Percentiles rank a stretch among this genome's conserved stretches.
phyloP scores from a whole-genome alignment of 768 basidiomycete species.

The Saitozyma sp. region DNA sequence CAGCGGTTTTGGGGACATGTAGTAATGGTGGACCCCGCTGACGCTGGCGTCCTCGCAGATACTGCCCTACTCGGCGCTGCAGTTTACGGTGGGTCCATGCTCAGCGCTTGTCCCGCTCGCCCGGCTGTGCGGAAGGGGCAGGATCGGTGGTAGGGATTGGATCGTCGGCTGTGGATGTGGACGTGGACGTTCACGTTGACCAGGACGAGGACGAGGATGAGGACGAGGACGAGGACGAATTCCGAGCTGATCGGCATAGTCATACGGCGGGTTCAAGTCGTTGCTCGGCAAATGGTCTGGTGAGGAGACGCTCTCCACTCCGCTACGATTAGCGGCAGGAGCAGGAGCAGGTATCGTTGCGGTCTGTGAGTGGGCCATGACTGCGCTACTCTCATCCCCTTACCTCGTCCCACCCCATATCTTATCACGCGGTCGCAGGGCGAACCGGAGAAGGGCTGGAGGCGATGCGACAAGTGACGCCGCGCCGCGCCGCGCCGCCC shows the following conservation, averaged over 20 bases:
- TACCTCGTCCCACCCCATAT: too few species aligned
- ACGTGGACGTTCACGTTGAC: too few species aligned
- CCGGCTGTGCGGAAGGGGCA: too few species aligned
- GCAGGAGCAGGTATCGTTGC: constrained; percentile 91
- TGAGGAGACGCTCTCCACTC: constrained; percentile 77
- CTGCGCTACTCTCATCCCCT: too few species aligned
- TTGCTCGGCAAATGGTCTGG: constrained; percentile 68
- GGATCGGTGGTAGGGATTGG: too few species aligned
- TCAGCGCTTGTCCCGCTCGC: neutral
- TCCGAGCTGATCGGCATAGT: constrained; percentile 18
- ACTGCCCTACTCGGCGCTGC: constrained; percentile 71
- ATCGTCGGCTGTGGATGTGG: neutral
- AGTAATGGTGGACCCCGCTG: constrained; percentile 60
- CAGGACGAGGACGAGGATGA: too few species aligned
- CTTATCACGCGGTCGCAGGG: neutral
- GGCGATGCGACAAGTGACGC: too few species aligned
- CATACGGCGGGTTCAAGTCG: constrained; percentile 86
- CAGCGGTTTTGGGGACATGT: too few species aligned
- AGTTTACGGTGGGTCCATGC: constrained; percentile 51
- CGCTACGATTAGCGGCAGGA: constrained; percentile 78
- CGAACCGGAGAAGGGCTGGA: too few species aligned
- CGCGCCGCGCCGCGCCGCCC: too few species aligned
- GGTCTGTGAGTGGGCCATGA: constrained; percentile 67
- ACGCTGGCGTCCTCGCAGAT: constrained; percentile 59
- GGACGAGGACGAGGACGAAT: too few species aligned